These are phyloP conservation scores for Heracleum sosnowskyi DNA, from an alignment of 129 eudicot genomes.

Conservation along the genomic window DNA sequence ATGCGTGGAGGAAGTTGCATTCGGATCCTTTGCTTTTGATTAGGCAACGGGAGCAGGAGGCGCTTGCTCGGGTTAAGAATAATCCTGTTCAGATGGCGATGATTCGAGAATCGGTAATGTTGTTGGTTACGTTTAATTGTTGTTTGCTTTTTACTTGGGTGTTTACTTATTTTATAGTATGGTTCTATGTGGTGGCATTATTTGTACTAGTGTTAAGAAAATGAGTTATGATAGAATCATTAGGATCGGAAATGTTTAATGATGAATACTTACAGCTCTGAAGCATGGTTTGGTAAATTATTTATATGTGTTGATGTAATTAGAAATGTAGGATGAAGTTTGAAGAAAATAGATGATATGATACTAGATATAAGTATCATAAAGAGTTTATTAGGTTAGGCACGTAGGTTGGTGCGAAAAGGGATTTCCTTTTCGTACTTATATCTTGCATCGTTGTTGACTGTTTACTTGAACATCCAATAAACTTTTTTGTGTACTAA, in stretches of 20 bases:
- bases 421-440: too few species aligned
- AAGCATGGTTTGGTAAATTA: neutral
- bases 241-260: neutral
- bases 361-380: neutral
- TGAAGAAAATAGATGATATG: neutral
- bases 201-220: neutral
- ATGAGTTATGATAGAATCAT: neutral
- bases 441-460: too few species aligned
- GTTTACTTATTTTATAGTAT: neutral
- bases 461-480: too few species aligned
- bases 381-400: neutral
- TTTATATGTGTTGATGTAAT: neutral
- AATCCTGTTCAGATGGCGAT: conserved; percentile 92
- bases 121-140: neutral
- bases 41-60: conserved; percentile 90
- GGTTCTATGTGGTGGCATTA: neutral
- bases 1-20: conserved; percentile 95
- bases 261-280: neutral
- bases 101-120: conserved; percentile 84
- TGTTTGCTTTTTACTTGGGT: neutral
- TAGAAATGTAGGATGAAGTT: neutral
- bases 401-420: neutral
- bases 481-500: too few species aligned
- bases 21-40: conserved; percentile 87
- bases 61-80: conserved; percentile 80